Conservation (phyloP, 345 rosid genomes). For the Boechera divaricarpa region DNA sequence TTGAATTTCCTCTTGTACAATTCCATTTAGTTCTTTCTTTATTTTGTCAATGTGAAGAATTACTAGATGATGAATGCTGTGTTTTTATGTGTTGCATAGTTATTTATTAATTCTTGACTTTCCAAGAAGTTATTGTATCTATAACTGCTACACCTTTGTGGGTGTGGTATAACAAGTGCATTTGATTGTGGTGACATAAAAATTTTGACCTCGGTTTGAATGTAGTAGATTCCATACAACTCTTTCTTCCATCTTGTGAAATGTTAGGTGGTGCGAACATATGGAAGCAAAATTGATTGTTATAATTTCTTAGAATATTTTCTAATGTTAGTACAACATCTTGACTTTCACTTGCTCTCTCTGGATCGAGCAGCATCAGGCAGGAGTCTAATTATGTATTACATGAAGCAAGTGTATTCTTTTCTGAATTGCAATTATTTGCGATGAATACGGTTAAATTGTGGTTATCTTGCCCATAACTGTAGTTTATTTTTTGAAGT, state of each 20-base stretch:
- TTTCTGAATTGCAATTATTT: constrained; percentile 10
- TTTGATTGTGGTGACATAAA: constrained; percentile 23
- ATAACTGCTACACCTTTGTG: constrained; percentile 13
- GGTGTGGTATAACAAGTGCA: constrained; percentile 24
- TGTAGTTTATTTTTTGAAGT: constrained; percentile 21
- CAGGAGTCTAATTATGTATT: constrained; percentile 28
- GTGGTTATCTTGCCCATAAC: constrained; percentile 20
- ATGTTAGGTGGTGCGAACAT: constrained; percentile 32
- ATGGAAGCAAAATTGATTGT: constrained; percentile 6
- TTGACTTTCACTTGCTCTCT: background rate
- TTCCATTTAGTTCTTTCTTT: constrained; percentile 13
- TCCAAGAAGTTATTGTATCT: constrained; percentile 23
- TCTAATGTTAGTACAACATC: background rate
- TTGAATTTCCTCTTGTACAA: constrained; percentile 22
- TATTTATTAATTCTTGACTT: constrained; percentile 13
- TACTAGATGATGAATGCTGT: constrained; percentile 17
- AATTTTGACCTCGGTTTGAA: constrained; percentile 2
- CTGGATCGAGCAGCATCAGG: constrained; percentile 12
- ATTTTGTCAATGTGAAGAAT: constrained; percentile 12
- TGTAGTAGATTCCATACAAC: constrained; percentile 15
- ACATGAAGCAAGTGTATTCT: constrained; percentile 14
- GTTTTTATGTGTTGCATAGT: constrained; percentile 25
- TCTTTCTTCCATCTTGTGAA: constrained; percentile 13
- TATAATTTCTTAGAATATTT: constrained; percentile 7
- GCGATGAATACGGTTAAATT: background rate